Evolutionary conservation across 106 monocot genomes (phyloP), one percentile per base, ranked within the genome.

Genomic region (Apostasia shenzhenica): DNA sequence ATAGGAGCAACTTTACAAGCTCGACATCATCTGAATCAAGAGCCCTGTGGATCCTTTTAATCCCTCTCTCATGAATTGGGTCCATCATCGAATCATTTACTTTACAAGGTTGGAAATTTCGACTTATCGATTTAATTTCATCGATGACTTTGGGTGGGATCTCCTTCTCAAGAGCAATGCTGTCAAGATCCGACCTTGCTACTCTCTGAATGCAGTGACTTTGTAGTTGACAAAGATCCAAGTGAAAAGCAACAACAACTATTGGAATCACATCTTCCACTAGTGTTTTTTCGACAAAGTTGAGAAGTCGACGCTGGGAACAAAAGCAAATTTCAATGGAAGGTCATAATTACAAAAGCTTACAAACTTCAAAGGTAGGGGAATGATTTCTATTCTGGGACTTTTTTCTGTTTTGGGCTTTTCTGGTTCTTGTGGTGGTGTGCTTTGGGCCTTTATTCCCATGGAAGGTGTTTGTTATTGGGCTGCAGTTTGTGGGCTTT

Each of bases 251-350:
- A 57, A 92, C 92, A 40, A 77, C 58, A 50, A 92, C 73, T 49
- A 97, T 92, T 2, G 89, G 84, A 14, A 97, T 79, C 7, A 97
- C 86, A 77, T 97, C 95, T 74, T 97, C 95, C 57, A 89, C 95
- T 57, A 83, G 78, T 8, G 89, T 82, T 75, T 83, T 92, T 1
- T 85, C 84, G 1, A 92, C 86, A 73, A 97, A 89, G 46, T 92
- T 89, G 1, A 72, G 60, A 67, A 97, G 95, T 3, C 89, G 92
- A 0, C 95, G 80, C 95, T 97, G 81, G 43, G 43, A 13, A 50
- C 8, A 50, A 8, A 4, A 50, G 6, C 50, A 50, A 50, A 50
- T 5, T 8, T 50, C 8, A 26, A 26, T 0, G 26, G 26, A 26
- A 26, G 26, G 26, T 26, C 26, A 26, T 26, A 26, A 26, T 26